phyloP scores from a whole-genome alignment of 306 rosid species.

The Prunus kanzakura region DNA sequence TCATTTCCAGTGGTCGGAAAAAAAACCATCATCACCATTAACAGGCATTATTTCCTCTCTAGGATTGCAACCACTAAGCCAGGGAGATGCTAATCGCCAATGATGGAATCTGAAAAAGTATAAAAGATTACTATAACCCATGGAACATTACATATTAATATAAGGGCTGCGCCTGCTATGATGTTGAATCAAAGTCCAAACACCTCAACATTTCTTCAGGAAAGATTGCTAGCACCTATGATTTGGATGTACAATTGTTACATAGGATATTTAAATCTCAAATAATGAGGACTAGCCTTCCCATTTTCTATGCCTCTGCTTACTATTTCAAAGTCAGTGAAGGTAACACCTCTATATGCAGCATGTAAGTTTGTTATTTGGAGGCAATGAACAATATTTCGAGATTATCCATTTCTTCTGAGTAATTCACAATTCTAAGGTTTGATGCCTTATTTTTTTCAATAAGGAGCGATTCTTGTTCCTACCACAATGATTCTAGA shows the following conservation, averaged over 20 bases:
- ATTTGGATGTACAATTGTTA: not conserved
- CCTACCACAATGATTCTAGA: not conserved
- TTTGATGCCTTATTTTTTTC: not conserved
- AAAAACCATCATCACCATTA: slow-evolving; percentile 84
- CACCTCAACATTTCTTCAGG: not conserved
- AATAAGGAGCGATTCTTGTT: not conserved
- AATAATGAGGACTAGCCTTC: not conserved
- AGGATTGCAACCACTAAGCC: slow-evolving; percentile 67
- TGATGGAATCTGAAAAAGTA: slow-evolving; percentile 51
- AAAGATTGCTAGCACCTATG: not conserved
- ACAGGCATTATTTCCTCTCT: slow-evolving; percentile 77
- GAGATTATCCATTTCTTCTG: not conserved
- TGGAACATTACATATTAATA: not conserved
- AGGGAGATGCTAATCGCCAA: slow-evolving; percentile 75
- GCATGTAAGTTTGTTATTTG: not conserved
- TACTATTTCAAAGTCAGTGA: not conserved
- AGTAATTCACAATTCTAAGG: not conserved
- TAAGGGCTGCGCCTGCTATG: not conserved
- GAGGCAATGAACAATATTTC: not conserved
- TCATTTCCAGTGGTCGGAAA: slow-evolving; percentile 87
- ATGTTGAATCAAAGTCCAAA: not conserved
- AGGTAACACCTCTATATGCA: not conserved
- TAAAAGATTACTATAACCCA: slow-evolving; percentile 15
- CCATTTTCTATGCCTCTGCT: not conserved
- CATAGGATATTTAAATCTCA: not conserved